phyloP scores from a whole-genome alignment of 2,329 filamentous ascomycete species.

The Eurotiales sp. region DNA sequence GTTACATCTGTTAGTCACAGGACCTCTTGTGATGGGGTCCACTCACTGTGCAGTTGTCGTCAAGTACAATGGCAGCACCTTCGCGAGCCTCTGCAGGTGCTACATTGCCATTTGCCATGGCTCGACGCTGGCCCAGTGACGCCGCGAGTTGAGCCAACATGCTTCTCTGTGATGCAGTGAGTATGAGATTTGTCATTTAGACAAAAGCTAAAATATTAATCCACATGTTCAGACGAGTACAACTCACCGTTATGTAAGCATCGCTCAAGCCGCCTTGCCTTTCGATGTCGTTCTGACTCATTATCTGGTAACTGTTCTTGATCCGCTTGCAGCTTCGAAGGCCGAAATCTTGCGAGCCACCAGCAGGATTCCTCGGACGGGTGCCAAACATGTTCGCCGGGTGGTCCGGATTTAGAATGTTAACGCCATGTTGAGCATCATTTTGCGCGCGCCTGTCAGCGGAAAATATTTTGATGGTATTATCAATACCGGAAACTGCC shows the following conservation, averaged over 20 bases:
- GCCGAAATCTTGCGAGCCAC: constrained; percentile 32
- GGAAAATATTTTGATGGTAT: constrained; percentile 66
- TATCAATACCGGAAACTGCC: constrained; percentile 64
- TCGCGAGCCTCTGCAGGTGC: constrained; percentile 25
- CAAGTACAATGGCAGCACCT: constrained; percentile 34
- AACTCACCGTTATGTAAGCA: constrained; percentile 53
- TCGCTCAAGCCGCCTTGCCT: constrained; percentile 57
- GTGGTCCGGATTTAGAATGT: constrained; percentile 51
- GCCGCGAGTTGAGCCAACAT: constrained; percentile 46
- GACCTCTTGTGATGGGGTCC: no score
- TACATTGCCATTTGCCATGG: constrained; percentile 23
- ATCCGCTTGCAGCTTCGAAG: constrained; percentile 57
- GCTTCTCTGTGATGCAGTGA: constrained; percentile 34
- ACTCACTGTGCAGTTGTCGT: constrained; percentile 45
- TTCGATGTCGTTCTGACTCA: constrained; percentile 58
- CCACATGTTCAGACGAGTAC: constrained; percentile 3
- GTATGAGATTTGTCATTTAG: neutral
- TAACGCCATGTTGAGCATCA: constrained; percentile 54
- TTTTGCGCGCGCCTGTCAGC: constrained; percentile 56
- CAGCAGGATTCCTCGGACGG: constrained; percentile 19
- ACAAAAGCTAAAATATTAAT: constrained; percentile 15
- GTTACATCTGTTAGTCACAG: no score
- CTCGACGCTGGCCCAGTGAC: constrained; percentile 37
- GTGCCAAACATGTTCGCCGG: constrained; percentile 32
- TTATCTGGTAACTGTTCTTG: constrained; percentile 59